Evolutionary conservation across 257 asterid species (phyloP).

Genomic region (Penstemon davidsonii): DNA sequence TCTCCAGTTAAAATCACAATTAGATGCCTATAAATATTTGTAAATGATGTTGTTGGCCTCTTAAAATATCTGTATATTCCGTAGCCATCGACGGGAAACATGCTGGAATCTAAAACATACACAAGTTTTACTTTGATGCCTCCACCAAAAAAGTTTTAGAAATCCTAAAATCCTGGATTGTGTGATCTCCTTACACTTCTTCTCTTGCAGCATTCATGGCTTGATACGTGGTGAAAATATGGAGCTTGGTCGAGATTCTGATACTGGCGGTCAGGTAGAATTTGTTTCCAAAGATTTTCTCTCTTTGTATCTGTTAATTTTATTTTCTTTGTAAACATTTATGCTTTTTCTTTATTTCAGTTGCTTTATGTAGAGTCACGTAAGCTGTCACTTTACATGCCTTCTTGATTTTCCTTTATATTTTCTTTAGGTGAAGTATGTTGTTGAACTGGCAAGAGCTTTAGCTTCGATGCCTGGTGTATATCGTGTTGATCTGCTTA

Average conservation of each 20-base stretch:
- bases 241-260: constrained; percentile 45
- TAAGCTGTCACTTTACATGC: constrained; percentile 8
- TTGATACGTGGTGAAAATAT: constrained; percentile 39
- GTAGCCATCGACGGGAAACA: background rate
- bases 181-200: background rate
- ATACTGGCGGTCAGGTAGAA: constrained; percentile 40
- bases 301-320: background rate
- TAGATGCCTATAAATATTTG: background rate
- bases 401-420: background rate
- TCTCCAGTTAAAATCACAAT: constrained; percentile 1
- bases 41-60: too few species aligned
- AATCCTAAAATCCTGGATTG: background rate
- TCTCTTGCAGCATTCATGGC: constrained; percentile 33
- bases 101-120: background rate
- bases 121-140: background rate
- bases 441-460: constrained; percentile 36
- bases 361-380: constrained; percentile 8
- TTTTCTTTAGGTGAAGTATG: constrained; percentile 31
- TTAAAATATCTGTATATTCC: background rate
- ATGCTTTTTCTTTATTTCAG: background rate
- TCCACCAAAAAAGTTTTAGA: background rate
- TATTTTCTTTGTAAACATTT: background rate
- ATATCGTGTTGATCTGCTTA: constrained; percentile 34
- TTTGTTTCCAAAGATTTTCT: background rate
- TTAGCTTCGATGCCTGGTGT: constrained; percentile 39